These are phyloP conservation scores for Crinitomyces ghanaensis DNA, from an alignment of 805 yeast genomes.

Conservation along the genomic window DNA sequence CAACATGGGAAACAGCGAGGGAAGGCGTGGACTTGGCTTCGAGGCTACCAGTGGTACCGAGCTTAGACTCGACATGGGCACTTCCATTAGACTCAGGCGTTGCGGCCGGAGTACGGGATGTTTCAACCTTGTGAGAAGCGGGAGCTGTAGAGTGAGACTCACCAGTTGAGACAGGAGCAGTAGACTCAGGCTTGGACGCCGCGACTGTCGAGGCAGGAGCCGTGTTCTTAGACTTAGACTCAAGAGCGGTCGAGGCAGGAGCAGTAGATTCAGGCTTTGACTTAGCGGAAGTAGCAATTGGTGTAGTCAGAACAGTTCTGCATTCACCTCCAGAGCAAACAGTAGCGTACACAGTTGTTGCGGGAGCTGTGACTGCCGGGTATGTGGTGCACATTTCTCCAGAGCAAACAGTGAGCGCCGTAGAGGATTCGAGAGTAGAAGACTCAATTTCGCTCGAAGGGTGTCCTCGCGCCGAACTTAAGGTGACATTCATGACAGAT, in stretches of 20 bases:
- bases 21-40: no score
- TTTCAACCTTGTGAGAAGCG: slow-evolving; percentile 1
- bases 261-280: slow-evolving; percentile 27
- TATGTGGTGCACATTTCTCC: background rate
- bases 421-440: slow-evolving; percentile 1
- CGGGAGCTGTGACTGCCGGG: background rate
- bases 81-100: slow-evolving; percentile 2
- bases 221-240: slow-evolving; percentile 20
- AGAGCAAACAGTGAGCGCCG: no score
- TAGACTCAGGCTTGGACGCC: slow-evolving; percentile 2
- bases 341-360: background rate
- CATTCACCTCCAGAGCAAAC: slow-evolving; percentile 3
- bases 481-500: no score
- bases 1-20: no score
- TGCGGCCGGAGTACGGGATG: slow-evolving; percentile 70
- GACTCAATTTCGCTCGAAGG: no score
- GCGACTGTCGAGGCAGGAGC: slow-evolving; percentile 45
- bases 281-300: background rate
- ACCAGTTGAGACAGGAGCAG: slow-evolving; percentile 39
- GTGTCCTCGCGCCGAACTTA: no score
- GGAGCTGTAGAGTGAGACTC: no score
- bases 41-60: no score
- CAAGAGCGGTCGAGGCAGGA: slow-evolving; percentile 41
- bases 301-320: background rate
- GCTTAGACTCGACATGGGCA: no score